Percentiles rank a stretch among this genome's conserved stretches.
Conservation (phyloP, 169 alveolate species). For the Plasmodium knowlesi region DNA sequence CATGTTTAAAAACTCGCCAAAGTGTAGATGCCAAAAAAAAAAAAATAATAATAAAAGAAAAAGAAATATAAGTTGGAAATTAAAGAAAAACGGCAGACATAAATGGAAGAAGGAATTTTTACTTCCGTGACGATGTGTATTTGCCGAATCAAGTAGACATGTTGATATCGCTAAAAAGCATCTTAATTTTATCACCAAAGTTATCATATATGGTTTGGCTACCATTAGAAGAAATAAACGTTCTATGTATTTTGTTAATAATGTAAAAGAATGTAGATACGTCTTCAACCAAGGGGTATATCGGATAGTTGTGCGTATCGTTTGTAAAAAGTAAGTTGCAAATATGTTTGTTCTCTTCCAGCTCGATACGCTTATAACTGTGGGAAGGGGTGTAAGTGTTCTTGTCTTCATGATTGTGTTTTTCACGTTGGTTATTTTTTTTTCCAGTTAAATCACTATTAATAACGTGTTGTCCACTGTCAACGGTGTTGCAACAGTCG, state of each 20-base stretch:
- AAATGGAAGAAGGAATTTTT: neutral
- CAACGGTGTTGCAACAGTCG: neutral
- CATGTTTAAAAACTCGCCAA: constrained; percentile 10
- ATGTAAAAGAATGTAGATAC: constrained; percentile 59
- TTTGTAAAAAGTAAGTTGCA: constrained; percentile 59
- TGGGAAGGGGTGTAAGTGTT: neutral
- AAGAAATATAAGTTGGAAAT: neutral
- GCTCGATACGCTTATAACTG: neutral
- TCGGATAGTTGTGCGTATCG: constrained; percentile 68
- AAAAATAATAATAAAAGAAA: constrained; percentile 9
- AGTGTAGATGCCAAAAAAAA: constrained; percentile 2
- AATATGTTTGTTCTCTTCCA: constrained; percentile 26
- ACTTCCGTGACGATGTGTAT: neutral
- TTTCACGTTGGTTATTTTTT: neutral
- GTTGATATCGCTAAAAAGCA: neutral
- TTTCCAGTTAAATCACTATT: neutral
- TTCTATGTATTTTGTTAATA: constrained; percentile 44
- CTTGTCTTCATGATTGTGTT: neutral
- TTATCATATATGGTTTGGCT: constrained; percentile 58
- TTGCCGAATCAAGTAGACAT: neutral
- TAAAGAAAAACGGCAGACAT: neutral
- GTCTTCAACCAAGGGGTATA: constrained; percentile 72
- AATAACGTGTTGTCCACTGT: neutral
- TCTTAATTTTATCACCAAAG: constrained; percentile 18
- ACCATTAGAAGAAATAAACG: neutral